Base-by-base conservation (phyloP, 2,329 filamentous ascomycete species). In the Chaetomium sp. region DNA sequence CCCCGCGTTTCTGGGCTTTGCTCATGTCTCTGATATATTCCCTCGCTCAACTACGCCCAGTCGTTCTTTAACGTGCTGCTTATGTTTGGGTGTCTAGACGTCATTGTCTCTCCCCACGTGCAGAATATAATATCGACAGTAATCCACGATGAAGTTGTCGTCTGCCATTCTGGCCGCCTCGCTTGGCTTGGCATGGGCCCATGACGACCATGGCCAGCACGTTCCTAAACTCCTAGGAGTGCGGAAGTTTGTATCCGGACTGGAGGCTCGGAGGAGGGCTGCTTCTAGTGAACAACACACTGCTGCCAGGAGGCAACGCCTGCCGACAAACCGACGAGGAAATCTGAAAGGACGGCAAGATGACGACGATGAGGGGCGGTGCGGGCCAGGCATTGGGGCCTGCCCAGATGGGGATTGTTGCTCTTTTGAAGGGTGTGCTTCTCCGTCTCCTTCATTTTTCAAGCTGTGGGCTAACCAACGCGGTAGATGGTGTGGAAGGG, bases 401-500 rank as follows among this genome's bases (percentile, higher is more conserved):
- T 78, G 76, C 60, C 67, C 72, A 2, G 47, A 65, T 6, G 75
- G 74, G 1, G 71, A 74, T 45, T 78, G 76, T 62, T 78, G 76
- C 63, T 78, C 76, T 0, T 25, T 69, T 4, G 72, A 72, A 68
- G 76, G 76, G 74, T 76, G 51, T 33, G 69, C 60, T 35, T 27
- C n/a, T 3, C 49, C 27, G 7, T 19, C 19, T 25, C 10, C 12
- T 29, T 29, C n/a, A 19, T 29, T 10, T 2, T 47, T 29, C 12
- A 13, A 27, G 50, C 21, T 4, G 23, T 16, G 21, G 47, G 62
- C 69, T 70, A 61, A 71, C 68, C 23, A 21, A 7, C 4, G 9
- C 33, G 25, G 19, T 58, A 83, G 82, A 51, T 87, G 82, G 79
- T 87, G 85, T 67, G 85, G 85, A 57, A 79, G 74, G n/a, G 79